phyloP scores from a whole-genome alignment of 2,329 filamentous ascomycete species.

The Ascochyta koolunga region DNA sequence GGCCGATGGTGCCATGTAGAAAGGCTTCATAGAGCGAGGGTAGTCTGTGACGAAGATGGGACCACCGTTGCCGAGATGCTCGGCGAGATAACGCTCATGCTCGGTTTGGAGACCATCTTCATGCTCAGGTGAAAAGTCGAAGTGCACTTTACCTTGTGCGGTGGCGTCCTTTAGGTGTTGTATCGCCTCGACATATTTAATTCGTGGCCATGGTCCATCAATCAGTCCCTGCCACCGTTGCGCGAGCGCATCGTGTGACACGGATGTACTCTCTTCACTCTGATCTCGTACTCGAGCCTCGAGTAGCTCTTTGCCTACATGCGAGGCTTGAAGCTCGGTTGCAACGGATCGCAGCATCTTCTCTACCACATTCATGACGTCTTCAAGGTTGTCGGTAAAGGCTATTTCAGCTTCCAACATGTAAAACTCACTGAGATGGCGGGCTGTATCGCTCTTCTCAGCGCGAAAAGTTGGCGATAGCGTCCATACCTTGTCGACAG shows the following conservation, averaged over 20 bases:
- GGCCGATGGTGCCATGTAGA: slow-evolving; percentile 74
- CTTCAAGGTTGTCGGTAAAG: slow-evolving; percentile 72
- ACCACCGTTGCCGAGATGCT: slow-evolving; percentile 63
- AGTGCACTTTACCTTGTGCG: slow-evolving; percentile 57
- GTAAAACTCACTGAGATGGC: slow-evolving; percentile 96
- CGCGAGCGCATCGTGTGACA: slow-evolving; percentile 61
- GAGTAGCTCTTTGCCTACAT: slow-evolving; percentile 62
- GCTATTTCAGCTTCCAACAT: slow-evolving; percentile 94
- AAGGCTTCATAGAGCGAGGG: slow-evolving; percentile 86
- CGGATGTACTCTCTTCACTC: slow-evolving; percentile 38
- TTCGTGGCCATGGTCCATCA: slow-evolving; percentile 78
- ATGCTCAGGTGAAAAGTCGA: slow-evolving; percentile 74
- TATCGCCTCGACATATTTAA: slow-evolving; percentile 84
- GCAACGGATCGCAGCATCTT: slow-evolving; percentile 70
- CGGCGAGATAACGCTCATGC: slow-evolving; percentile 88
- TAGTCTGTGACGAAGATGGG: slow-evolving; percentile 95
- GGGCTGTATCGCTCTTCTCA: slow-evolving; percentile 80
- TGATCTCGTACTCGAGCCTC: slow-evolving; percentile 49
- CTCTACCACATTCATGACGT: slow-evolving; percentile 81
- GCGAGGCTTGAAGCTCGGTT: slow-evolving; percentile 56
- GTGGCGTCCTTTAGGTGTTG: slow-evolving; percentile 67
- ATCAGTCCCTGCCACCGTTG: slow-evolving; percentile 74
- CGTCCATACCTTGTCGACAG: slow-evolving; percentile 90
- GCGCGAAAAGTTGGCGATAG: slow-evolving; percentile 93
- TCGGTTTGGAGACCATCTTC: slow-evolving; percentile 81